A percentile compares a stretch with the other conserved stretches of the same genome.
Evolutionary conservation across 495 filamentous ascomycete species (phyloP).

Genomic region (Aspergillus taichungensis): DNA sequence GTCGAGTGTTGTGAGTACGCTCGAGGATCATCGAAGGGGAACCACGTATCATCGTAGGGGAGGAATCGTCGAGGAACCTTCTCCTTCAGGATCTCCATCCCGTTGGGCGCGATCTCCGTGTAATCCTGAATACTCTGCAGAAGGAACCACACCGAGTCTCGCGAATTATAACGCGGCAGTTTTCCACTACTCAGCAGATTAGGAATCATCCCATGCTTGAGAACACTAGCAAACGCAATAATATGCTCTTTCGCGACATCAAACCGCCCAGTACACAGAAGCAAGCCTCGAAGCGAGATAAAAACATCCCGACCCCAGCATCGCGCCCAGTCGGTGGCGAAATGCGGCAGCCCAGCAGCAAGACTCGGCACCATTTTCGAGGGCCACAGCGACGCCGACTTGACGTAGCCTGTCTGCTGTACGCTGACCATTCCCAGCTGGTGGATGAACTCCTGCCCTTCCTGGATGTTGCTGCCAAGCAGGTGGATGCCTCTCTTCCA

Average conservation of each 20-base stretch:
- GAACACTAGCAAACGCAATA: conserved; percentile 85
- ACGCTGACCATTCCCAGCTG: conserved; percentile 81
- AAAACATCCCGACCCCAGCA: conserved; percentile 98
- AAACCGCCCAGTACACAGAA: conserved; percentile 79
- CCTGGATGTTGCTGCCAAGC: conserved; percentile 64
- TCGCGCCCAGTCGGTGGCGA: conserved; percentile 85
- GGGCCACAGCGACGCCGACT: conserved; percentile 84
- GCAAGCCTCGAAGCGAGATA: conserved; percentile 86
- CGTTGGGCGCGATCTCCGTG: conserved; percentile 71
- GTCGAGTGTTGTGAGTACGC: conserved; percentile 79
- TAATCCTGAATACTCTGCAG: conserved; percentile 94
- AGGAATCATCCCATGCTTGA: conserved; percentile 98
- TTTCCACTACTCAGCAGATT: conserved; percentile 84
- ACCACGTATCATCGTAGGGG: conserved; percentile 93
- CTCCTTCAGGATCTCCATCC: conserved; percentile 63
- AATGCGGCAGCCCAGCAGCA: conserved; percentile 92
- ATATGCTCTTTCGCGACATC: conserved; percentile 89
- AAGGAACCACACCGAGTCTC: conserved; percentile 97
- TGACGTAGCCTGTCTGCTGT: conserved; percentile 81
- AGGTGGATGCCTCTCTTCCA: conserved; percentile 69
- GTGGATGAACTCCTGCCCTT: conserved; percentile 78
- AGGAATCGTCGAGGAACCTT: conserved; percentile 80
- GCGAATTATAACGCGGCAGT: conserved; percentile 89
- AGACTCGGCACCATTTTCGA: conserved; percentile 74
- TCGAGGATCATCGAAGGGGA: conserved; percentile 65